Evolutionary conservation across 768 basidiomycete genomes (phyloP).

Genomic region (Boletus reticulatus): DNA sequence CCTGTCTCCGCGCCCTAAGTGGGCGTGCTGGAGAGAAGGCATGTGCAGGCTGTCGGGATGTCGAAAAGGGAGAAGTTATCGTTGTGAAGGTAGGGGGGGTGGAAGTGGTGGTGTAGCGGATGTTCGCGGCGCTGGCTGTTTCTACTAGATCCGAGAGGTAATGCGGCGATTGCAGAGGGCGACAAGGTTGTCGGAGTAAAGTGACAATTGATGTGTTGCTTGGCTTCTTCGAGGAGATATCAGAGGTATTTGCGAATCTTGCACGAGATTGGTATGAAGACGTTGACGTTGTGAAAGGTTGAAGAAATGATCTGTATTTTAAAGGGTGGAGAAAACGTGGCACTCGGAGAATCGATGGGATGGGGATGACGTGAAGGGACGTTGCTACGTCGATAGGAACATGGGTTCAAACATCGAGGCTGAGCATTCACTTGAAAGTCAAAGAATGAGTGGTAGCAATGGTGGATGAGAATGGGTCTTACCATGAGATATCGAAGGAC

Average conservation of each 20-base stretch:
- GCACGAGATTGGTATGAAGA: neutral
- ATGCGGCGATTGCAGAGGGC: neutral
- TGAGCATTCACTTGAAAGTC: no score
- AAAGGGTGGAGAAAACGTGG: neutral
- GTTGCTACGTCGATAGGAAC: no score
- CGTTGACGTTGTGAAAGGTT: neutral
- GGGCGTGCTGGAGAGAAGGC: conserved; percentile 16
- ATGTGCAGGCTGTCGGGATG: conserved; percentile 1
- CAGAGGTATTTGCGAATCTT: conserved; percentile 1
- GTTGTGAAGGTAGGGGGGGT: neutral
- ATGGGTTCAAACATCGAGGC: no score
- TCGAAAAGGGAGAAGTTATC: neutral
- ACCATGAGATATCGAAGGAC: no score
- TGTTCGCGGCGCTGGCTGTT: neutral
- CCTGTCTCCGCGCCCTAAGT: conserved; percentile 15
- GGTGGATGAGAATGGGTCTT: no score
- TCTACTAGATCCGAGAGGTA: neutral
- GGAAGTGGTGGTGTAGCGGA: neutral
- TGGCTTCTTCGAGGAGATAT: neutral
- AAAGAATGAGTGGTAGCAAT: no score
- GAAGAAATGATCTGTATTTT: neutral
- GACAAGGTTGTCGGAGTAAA: neutral
- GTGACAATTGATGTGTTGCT: neutral
- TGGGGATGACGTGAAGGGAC: no score
- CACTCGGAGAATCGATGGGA: neutral